A percentile compares a stretch with the other conserved stretches of the same genome.
Evolutionary conservation across 2,329 filamentous ascomycete genomes (phyloP).

Genomic region (Penicillium expansum): DNA sequence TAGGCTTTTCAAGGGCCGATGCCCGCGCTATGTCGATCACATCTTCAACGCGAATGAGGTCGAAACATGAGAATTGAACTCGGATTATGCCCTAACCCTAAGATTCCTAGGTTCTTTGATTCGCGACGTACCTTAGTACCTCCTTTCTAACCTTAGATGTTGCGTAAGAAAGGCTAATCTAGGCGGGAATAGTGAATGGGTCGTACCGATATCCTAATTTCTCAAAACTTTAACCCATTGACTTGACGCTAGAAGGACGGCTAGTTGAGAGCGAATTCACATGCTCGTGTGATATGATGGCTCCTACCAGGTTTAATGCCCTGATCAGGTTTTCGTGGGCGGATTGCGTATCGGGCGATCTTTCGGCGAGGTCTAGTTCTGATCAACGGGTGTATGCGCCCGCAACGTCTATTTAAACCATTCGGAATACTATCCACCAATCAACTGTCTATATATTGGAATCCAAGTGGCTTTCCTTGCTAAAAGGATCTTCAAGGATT

Average conservation of each 20-base stretch:
- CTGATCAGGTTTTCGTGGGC: neutral
- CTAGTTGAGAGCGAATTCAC: neutral
- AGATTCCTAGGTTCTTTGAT: too few relatives aligned
- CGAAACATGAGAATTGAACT: too few relatives aligned
- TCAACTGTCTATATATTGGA: neutral
- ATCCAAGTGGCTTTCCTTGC: neutral
- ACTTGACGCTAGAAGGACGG: neutral
- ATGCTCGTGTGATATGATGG: neutral
- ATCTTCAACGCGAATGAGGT: too few relatives aligned
- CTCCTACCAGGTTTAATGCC: neutral
- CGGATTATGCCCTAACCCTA: too few relatives aligned
- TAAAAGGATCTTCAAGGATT: neutral
- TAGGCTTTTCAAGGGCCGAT: too few relatives aligned
- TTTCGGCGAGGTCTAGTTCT: neutral
- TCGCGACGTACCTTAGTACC: too few relatives aligned
- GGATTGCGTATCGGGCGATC: neutral
- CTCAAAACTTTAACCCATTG: too few relatives aligned
- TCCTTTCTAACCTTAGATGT: too few relatives aligned
- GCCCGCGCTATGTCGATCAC: too few relatives aligned
- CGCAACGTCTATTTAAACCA: neutral
- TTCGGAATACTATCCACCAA: neutral
- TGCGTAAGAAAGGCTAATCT: too few relatives aligned
- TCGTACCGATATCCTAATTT: too few relatives aligned
- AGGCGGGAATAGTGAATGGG: too few relatives aligned
- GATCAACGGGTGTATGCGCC: neutral